A percentile compares a stretch with the other conserved stretches of the same genome.
Conservation (phyloP, 2,329 filamentous ascomycete genomes). For the Teratosphaeria epicoccoides region DNA sequence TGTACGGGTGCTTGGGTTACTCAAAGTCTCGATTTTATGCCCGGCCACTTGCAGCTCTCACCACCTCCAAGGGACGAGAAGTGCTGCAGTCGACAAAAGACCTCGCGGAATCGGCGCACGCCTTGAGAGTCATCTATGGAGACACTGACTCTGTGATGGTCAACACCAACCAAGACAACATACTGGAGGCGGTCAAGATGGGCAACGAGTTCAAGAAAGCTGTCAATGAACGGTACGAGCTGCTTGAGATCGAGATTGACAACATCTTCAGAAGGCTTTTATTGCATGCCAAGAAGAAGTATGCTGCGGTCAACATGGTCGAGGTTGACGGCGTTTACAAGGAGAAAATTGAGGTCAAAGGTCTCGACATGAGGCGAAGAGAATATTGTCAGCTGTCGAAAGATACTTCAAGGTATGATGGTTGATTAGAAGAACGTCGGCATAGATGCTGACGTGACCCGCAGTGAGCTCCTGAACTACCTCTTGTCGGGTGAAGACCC, state of each 20-base stretch:
- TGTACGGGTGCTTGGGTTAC: slow-evolving; percentile 98
- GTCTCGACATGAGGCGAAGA: slow-evolving; percentile 92
- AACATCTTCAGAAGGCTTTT: slow-evolving; percentile 90
- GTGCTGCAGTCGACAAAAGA: slow-evolving; percentile 95
- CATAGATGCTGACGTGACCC: neutral
- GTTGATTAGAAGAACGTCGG: neutral
- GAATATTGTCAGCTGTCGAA: slow-evolving; percentile 95
- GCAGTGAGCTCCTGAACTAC: slow-evolving; percentile 71
- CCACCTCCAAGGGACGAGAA: slow-evolving; percentile 93
- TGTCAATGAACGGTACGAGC: slow-evolving; percentile 85
- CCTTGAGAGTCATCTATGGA: slow-evolving; percentile 89
- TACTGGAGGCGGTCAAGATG: slow-evolving; percentile 80
- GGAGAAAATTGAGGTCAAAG: slow-evolving; percentile 95
- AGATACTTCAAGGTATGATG: slow-evolving; percentile 62
- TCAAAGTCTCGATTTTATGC: slow-evolving; percentile 96
- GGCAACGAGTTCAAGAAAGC: slow-evolving; percentile 90
- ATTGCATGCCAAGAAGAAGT: slow-evolving; percentile 98
- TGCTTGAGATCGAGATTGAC: slow-evolving; percentile 96
- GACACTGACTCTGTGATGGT: slow-evolving; percentile 99
- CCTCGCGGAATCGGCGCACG: slow-evolving; percentile 75
- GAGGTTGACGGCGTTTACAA: slow-evolving; percentile 71
- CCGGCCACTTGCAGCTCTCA: slow-evolving; percentile 85
- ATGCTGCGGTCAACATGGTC: slow-evolving; percentile 88
- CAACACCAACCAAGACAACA: slow-evolving; percentile 92
- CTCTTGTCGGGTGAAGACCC: slow-evolving; percentile 89